phyloP scores from a whole-genome alignment of 345 rosid genomes.

The rapeseed (Brassica napus) region Da-Ae NC_063448.1:2085501-2086000 shows the following conservation, averaged over 20 bases:
- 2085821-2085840: background rate
- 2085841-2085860: constrained; percentile 56
- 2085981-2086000: constrained; percentile 47
- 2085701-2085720: constrained; percentile 46
- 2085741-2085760: background rate
- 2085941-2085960: background rate
- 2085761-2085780: constrained; percentile 5
- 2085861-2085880: constrained; percentile 62
- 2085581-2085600: background rate
- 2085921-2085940: constrained; percentile 9
- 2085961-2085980: background rate
- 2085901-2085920: constrained; percentile 59
- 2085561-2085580: background rate
- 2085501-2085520: constrained; percentile 54
- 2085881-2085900: constrained; percentile 56
- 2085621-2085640: constrained; percentile 69
- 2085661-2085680: constrained; percentile 51
- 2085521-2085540: constrained; percentile 53
- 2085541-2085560: constrained; percentile 7
- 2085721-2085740: constrained; percentile 7
- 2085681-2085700: constrained; percentile 65
- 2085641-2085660: constrained; percentile 52
- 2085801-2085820: background rate
- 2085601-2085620: constrained; percentile 19
- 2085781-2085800: constrained; percentile 8